phyloP scores from a whole-genome alignment of 768 basidiomycete species.

The Hericium erinaceus region DNA sequence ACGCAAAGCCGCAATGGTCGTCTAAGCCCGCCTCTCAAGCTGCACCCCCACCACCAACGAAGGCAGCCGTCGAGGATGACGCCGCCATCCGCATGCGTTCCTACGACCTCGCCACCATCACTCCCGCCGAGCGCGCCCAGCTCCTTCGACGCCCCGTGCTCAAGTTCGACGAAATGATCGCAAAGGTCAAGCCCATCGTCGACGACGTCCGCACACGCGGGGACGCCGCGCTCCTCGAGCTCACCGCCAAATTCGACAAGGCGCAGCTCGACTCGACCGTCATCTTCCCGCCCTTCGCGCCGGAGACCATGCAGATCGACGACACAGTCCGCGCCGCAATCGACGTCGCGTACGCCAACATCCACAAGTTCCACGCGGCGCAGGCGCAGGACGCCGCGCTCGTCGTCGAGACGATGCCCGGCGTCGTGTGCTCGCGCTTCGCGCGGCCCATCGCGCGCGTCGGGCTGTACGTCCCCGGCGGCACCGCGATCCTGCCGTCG shows the following conservation, averaged over 20 bases:
- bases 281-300: constrained; percentile 70
- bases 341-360: constrained; percentile 84
- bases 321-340: constrained; percentile 70
- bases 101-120: constrained; percentile 42
- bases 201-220: constrained; percentile 76
- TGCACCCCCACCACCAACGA: constrained; percentile 11
- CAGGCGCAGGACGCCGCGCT: constrained; percentile 67
- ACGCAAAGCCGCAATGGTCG: constrained; percentile 82
- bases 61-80: constrained; percentile 20
- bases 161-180: constrained; percentile 81
- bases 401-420: constrained; percentile 94
- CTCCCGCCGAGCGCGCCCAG: constrained; percentile 45
- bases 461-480: constrained; percentile 94
- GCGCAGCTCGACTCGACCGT: constrained; percentile 61
- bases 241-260: constrained; percentile 92
- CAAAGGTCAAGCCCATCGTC: constrained; percentile 90
- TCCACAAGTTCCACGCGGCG: constrained; percentile 84
- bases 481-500: constrained; percentile 91
- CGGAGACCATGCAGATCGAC: constrained; percentile 52
- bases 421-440: constrained; percentile 92
- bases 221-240: constrained; percentile 76
- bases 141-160: constrained; percentile 87
- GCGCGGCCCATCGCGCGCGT: constrained; percentile 93
- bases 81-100: constrained; percentile 71
- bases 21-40: constrained; percentile 9